Percentiles rank a stretch among this genome's conserved stretches.
Evolutionary conservation across 345 rosid genomes (phyloP).

Genomic region (Stellera chamaejasme): DNA sequence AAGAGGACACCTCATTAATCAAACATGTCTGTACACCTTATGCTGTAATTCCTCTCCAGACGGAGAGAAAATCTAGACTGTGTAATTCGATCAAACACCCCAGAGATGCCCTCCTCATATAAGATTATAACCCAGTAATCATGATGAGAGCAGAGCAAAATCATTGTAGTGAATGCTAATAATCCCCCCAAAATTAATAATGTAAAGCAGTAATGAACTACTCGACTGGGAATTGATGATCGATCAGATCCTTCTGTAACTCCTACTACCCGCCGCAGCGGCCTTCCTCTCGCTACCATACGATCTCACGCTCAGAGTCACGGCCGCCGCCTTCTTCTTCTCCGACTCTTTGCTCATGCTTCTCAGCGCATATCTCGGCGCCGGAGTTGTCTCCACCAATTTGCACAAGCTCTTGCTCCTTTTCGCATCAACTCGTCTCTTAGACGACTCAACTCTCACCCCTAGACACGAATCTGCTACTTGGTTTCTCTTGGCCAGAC

Average conservation of each 20-base stretch:
- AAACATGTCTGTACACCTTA: too few relatives aligned
- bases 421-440: constrained; percentile 37
- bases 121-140: too few relatives aligned
- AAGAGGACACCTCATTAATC: too few relatives aligned
- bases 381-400: constrained; percentile 18
- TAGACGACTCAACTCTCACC: constrained; percentile 43
- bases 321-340: constrained; percentile 60
- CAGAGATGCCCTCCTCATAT: too few relatives aligned
- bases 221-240: neutral
- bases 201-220: neutral
- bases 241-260: constrained; percentile 14
- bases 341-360: constrained; percentile 53
- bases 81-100: too few relatives aligned
- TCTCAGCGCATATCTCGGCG: constrained; percentile 66
- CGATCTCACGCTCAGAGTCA: constrained; percentile 17
- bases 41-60: too few relatives aligned
- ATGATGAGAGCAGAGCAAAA: neutral
- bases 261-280: constrained; percentile 20
- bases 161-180: too few relatives aligned
- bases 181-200: too few relatives aligned
- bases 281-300: constrained; percentile 19
- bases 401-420: constrained; percentile 54
- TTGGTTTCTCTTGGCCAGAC: constrained; percentile 48
- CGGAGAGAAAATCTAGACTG: too few relatives aligned
- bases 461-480: constrained; percentile 48